Base-by-base conservation (phyloP, 768 basidiomycete species). In the Baorangia bicolor region DNA sequence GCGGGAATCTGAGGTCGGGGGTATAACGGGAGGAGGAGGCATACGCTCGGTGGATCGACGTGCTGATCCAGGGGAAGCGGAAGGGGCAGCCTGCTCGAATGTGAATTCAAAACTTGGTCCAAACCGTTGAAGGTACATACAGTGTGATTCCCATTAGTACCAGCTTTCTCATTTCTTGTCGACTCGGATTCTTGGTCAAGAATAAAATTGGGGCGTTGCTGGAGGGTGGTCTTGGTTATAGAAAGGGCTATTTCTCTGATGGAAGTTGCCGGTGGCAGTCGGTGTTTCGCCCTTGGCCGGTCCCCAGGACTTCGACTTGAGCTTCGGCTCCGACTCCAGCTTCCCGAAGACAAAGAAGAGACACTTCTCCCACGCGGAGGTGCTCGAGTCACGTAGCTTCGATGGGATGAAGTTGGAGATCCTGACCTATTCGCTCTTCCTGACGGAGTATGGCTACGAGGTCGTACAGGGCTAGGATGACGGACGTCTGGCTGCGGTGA, bases 401-500 rank as follows among this genome's bases (percentile, higher is more conserved):
- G 76, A 56, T 70, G 70, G 10, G 83, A 78, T 43, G 75, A 70
- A 56, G 60, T 73, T 9, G 79, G 80, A 27, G 82, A 81, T 53
- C 69, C 61, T 23, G 73, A 73, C 39, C 60, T 48, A 9, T 59
- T 33, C 37, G 74, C 77, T 57, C 74, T 75, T 38, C 79, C 81
- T 41, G 76, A 75, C 6, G 83, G 81, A 10, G 80, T 78, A 38
- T 71, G 79, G 62, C 81, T 82, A 27, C 72, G 78, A 21, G 76
- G 68, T 14, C 66, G 70, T 41, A 68, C 68, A 45, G 79, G 81
- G 66, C 82, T 86, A 11, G 77, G 73, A 54, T 80, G 81, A 57
- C 78, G 76, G 25, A 78, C 81, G 65, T 85, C 85, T 20, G 76
- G 74, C 42, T 76, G 78, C 16, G 87, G 86, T 23, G 88, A 85